Percentiles rank a stretch among this genome's conserved stretches.
Conservation (phyloP, 139 green algal genomes). For the Gonium pectorale region DNA sequence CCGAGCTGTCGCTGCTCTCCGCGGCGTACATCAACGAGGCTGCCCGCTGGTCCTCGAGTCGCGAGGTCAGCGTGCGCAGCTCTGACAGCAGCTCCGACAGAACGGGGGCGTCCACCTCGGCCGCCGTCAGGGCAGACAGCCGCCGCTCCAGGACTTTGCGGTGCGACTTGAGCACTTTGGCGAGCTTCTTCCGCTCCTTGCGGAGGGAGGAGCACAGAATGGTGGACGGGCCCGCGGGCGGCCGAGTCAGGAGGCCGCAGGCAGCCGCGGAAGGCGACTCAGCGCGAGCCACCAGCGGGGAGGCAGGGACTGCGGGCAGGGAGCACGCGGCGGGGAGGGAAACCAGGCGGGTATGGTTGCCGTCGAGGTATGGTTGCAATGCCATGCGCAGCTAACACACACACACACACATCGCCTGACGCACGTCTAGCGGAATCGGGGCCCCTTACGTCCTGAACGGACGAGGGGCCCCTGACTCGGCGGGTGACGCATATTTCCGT, state of each 20-base stretch:
- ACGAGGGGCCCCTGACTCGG: too few species aligned
- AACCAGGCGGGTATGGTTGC: too few species aligned
- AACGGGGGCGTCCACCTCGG: conserved; percentile 7
- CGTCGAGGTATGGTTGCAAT: too few species aligned
- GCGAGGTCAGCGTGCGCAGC: neutral
- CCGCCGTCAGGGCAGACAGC: conserved; percentile 16
- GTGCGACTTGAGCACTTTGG: conserved; percentile 48
- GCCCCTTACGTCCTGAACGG: too few species aligned
- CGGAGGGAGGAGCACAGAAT: conserved; percentile 24
- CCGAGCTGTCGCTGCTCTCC: conserved; percentile 14
- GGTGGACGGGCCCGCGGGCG: neutral
- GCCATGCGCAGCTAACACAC: too few species aligned
- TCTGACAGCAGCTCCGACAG: conserved; percentile 35
- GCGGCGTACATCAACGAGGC: neutral
- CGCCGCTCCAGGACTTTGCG: conserved; percentile 46
- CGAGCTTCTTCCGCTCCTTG: conserved; percentile 51
- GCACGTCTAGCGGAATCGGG: too few species aligned
- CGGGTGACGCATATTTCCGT: too few species aligned
- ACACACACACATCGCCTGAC: too few species aligned
- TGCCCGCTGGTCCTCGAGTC: neutral
- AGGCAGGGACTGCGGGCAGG: neutral
- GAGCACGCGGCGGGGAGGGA: neutral
- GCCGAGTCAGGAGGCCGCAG: neutral
- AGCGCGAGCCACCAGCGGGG: neutral
- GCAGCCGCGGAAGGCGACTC: neutral